Conservation (phyloP, 768 basidiomycete genomes). For the Russula griseocarnosa region DNA sequence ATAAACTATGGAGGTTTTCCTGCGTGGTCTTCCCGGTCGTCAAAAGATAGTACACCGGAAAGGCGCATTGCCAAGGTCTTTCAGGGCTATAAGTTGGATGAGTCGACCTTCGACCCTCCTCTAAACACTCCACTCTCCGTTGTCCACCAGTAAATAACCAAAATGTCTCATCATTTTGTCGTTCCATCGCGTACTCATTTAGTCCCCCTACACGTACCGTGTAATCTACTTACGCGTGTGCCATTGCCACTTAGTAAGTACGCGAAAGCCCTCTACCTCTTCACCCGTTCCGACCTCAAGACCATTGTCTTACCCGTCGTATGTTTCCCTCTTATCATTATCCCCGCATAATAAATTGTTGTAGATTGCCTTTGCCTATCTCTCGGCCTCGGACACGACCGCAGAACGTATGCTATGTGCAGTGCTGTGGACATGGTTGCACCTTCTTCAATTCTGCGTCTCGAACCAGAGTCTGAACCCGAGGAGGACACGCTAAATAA, state of each 20-base stretch:
- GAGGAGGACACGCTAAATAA: constrained; percentile 33
- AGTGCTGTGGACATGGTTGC: constrained; percentile 33
- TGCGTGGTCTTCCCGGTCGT: no score
- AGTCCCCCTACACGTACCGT: not conserved
- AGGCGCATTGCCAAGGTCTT: no score
- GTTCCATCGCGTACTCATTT: not conserved
- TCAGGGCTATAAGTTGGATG: no score
- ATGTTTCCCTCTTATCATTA: not conserved
- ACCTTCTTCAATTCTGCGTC: constrained; percentile 34
- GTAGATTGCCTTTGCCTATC: constrained; percentile 21
- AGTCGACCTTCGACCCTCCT: not conserved
- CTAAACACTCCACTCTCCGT: not conserved
- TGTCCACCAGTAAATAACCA: not conserved
- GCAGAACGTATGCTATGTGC: constrained; percentile 1
- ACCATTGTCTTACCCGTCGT: constrained; percentile 20
- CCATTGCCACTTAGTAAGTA: constrained; percentile 4
- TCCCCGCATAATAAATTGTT: not conserved
- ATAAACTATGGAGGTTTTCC: no score
- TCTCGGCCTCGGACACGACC: constrained; percentile 7
- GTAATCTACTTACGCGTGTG: not conserved
- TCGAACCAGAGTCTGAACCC: constrained; percentile 31
- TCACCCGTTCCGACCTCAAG: constrained; percentile 21
- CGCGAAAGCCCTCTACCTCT: constrained; percentile 17
- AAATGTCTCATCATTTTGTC: not conserved
- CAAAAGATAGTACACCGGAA: no score